A percentile compares a stretch with the other conserved stretches of the same genome.
Conservation (phyloP, 352 stramenopile genomes). For the Phytophthora nicotianae region DNA sequence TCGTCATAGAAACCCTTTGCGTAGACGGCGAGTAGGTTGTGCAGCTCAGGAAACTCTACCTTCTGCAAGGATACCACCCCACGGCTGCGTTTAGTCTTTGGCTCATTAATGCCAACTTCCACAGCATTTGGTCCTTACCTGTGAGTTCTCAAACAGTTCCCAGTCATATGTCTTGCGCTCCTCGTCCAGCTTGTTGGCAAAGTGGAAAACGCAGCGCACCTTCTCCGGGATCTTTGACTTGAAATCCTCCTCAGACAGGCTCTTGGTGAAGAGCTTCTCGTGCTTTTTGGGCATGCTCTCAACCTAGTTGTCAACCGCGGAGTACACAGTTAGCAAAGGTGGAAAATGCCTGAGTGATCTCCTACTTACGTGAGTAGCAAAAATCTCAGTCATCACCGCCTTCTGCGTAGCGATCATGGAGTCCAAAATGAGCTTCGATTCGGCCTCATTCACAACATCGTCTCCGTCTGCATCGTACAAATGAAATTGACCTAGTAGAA, state of each 20-base stretch:
- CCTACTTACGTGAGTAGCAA: constrained; percentile 57
- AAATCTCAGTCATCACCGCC: constrained; percentile 61
- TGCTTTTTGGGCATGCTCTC: constrained; percentile 68
- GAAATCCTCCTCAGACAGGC: constrained; percentile 63
- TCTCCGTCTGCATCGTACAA: constrained; percentile 63
- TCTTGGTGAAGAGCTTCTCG: constrained; percentile 54
- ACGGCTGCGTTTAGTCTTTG: neutral
- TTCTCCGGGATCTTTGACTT: constrained; percentile 80
- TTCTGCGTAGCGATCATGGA: constrained; percentile 67
- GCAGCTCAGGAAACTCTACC: constrained; percentile 62
- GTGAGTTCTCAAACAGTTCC: constrained; percentile 66
- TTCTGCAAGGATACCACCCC: constrained; percentile 39
- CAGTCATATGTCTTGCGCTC: constrained; percentile 58
- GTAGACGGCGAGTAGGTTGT: constrained; percentile 67
- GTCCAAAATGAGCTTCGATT: constrained; percentile 64
- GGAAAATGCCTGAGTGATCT: neutral
- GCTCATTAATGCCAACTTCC: neutral
- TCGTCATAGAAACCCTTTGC: constrained; percentile 76
- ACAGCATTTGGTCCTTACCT: constrained; percentile 31
- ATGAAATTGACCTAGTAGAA: constrained; percentile 60
- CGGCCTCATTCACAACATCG: constrained; percentile 53
- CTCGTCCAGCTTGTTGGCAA: constrained; percentile 65
- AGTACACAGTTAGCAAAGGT: constrained; percentile 5
- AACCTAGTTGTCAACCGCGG: constrained; percentile 36
- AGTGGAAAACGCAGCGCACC: constrained; percentile 76